These are phyloP conservation scores for Exophiala sp. DNA, from an alignment of 2,329 filamentous ascomycete genomes.

Conservation along the genomic window DNA sequence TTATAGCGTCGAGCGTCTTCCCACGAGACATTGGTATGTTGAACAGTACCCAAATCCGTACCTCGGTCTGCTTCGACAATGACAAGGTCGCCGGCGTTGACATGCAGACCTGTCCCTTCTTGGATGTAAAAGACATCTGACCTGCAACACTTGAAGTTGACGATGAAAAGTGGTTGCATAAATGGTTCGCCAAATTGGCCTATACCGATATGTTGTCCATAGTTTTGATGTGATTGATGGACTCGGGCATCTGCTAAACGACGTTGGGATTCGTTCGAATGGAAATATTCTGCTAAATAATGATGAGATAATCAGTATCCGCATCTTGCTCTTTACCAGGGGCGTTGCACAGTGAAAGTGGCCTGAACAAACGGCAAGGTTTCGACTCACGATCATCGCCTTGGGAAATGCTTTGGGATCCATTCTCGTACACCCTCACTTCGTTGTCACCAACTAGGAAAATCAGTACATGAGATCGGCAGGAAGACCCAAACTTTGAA, in stretches of 20 bases:
- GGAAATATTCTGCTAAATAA: conserved; percentile 45
- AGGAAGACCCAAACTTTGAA: neutral
- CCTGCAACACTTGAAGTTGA: conserved; percentile 92
- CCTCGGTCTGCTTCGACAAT: conserved; percentile 97
- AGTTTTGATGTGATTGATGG: conserved; percentile 26
- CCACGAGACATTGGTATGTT: conserved; percentile 82
- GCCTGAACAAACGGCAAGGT: conserved; percentile 21
- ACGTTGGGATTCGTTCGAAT: conserved; percentile 32
- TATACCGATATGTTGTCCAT: conserved; percentile 26
- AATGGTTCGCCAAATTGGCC: conserved; percentile 36
- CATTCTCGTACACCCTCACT: conserved; percentile 37
- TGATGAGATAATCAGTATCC: conserved; percentile 38
- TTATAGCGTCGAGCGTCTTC: conserved; percentile 84
- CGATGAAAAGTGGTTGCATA: conserved; percentile 76
- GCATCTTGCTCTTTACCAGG: conserved; percentile 32
- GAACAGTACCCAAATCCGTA: conserved; percentile 90
- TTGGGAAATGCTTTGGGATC: conserved; percentile 35
- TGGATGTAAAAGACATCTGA: conserved; percentile 97
- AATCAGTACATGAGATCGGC: conserved; percentile 10
- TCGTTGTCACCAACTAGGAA: conserved; percentile 36
- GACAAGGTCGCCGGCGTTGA: conserved; percentile 88
- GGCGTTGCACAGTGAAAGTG: conserved; percentile 6
- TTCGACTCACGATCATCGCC: conserved; percentile 44
- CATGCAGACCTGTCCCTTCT: conserved; percentile 85
- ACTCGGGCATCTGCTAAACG: conserved; percentile 41